Evolutionary conservation across 2,329 filamentous ascomycete genomes (phyloP), one percentile per base, ranked within the genome.

Genomic region (Dichotomopilus funicola): DNA sequence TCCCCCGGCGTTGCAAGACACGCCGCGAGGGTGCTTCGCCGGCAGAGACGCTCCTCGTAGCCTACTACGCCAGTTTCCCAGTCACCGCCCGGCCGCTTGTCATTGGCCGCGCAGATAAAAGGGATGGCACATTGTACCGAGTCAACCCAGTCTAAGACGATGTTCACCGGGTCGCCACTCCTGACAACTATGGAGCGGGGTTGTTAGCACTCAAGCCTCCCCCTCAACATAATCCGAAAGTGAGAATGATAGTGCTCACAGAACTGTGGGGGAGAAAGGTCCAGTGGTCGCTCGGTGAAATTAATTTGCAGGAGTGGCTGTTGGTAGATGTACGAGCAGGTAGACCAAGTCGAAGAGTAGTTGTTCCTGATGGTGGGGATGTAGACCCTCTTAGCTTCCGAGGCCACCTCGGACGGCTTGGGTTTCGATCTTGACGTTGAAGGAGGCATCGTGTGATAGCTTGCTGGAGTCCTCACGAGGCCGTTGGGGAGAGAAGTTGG

Each of bases 51-150:
- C 70, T 91, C 88, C 72, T 88, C 84, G 51, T 83, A 83, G 36
- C 82, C 82, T 62, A 80, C 76, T 10, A 80, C 72, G 8, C 79
- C 80, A 38, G 75, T 68, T 53, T 90, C 87, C 88, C 88, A 91
- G 66, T 91, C 87, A n/a, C 88, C 88, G 8, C 88, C 88, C 0
- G 87, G 79, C 40, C 86, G 78, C 66, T 86, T 87, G 67, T 91
- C 87, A 70, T 91, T 89, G 48, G 88, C 88, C 54, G 83, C 80
- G 62, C 86, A 89, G 59, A 89, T 81, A 56, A 89, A 84, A 0
- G 85, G 83, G 54, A 88, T 78, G 49, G 70, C 64, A 49, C 61
- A 62, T 19, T 71, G 76, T 44, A 62, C 53, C 27, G 66, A 61
- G 31, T 61, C 61, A 10, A 69, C 68, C 78, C 84, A 87, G 55